phyloP scores from a whole-genome alignment of 176 grass and related monocot species.

The Guadua angustifolia region DNA sequence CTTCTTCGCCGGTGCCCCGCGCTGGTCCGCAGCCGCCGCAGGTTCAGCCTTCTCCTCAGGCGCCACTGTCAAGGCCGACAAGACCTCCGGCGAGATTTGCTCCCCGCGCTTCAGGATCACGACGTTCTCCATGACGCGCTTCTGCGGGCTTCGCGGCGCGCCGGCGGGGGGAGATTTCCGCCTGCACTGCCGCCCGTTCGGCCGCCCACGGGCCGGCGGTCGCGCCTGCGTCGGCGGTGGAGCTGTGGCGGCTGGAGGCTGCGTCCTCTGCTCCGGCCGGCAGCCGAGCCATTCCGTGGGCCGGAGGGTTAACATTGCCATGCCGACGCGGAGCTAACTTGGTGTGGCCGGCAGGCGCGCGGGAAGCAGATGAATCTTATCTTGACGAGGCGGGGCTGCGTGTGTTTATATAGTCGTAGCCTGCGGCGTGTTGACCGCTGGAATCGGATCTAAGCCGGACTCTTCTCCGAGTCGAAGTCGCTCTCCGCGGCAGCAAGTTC shows the following conservation, averaged over 20 bases:
- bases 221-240: neutral
- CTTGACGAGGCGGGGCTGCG: too few relatives aligned
- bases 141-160: neutral
- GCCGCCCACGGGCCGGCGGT: neutral
- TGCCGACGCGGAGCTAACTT: too few relatives aligned
- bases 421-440: too few relatives aligned
- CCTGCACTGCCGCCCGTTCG: neutral
- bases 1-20: neutral
- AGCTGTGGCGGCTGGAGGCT: neutral
- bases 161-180: neutral
- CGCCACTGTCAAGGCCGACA: neutral
- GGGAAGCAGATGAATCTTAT: too few relatives aligned
- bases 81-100: neutral
- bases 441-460: too few relatives aligned
- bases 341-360: too few relatives aligned
- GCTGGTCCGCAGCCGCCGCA: neutral
- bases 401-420: too few relatives aligned
- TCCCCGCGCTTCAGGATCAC: constrained; percentile 42
- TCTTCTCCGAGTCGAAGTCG: too few relatives aligned
- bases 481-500: too few relatives aligned
- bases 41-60: neutral
- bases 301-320: too few relatives aligned
- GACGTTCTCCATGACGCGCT: constrained; percentile 3
- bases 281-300: neutral
- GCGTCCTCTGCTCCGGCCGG: neutral